A percentile compares a stretch with the other conserved stretches of the same genome.
These are phyloP conservation scores for Beauveria sp. DNA, from an alignment of 2,329 filamentous ascomycete species.

Conservation along the genomic window DNA sequence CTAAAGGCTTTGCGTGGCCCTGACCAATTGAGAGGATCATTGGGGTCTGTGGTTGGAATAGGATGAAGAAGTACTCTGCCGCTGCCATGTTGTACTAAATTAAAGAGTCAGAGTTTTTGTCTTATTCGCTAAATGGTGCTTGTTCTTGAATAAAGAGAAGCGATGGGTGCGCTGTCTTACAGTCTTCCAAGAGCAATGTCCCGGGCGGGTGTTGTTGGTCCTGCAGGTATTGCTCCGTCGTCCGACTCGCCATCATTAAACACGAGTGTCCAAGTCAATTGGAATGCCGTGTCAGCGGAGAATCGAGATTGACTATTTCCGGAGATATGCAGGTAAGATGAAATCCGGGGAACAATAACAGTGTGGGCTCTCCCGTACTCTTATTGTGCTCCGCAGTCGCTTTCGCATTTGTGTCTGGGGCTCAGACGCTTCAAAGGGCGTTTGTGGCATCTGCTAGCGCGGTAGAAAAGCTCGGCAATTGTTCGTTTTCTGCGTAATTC, in stretches of 20 bases:
- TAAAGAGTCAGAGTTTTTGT: neutral
- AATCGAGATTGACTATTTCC: neutral
- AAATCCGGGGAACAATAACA: neutral
- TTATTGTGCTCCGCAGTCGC: neutral
- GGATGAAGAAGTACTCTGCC: constrained; percentile 11
- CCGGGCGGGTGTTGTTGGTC: constrained; percentile 5
- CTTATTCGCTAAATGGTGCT: neutral
- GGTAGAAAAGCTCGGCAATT: neutral
- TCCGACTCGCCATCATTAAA: neutral
- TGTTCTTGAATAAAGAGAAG: neutral
- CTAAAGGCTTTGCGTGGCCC: neutral
- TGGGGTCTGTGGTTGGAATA: constrained; percentile 10
- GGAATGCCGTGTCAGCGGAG: neutral
- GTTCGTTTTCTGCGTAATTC: neutral
- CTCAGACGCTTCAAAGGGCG: neutral
- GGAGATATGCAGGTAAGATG: neutral
- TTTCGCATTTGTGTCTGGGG: neutral
- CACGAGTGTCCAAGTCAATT: neutral
- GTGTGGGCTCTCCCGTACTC: neutral
- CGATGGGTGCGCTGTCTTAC: neutral
- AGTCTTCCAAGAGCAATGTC: neutral
- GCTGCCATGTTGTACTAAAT: neutral
- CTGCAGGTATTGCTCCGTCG: neutral
- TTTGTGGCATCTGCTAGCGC: neutral
- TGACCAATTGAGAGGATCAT: constrained; percentile 13